These are phyloP conservation scores for Colletotrichum camelliae DNA, from an alignment of 2,329 filamentous ascomycete species.

Conservation along the genomic window DNA sequence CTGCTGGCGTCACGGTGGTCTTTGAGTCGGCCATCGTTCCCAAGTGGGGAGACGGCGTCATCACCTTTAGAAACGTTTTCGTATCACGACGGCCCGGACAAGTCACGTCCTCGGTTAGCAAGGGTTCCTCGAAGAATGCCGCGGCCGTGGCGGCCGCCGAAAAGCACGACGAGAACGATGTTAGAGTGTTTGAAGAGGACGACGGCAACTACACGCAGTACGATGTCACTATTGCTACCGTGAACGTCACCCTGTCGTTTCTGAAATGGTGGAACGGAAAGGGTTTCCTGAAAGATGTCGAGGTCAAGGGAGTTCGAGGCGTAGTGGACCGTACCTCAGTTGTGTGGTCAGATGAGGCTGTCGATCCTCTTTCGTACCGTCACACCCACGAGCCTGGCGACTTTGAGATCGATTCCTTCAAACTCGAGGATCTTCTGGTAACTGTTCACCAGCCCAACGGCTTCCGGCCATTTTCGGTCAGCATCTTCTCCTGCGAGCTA, in stretches of 20 bases:
- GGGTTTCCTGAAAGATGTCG: constrained; percentile 87
- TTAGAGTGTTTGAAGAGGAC: constrained; percentile 63
- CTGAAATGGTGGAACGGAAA: constrained; percentile 99
- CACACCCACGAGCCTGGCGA: constrained; percentile 90
- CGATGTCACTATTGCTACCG: constrained; percentile 90
- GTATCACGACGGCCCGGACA: constrained; percentile 91
- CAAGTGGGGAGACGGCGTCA: constrained; percentile 93
- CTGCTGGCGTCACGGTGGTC: constrained; percentile 89
- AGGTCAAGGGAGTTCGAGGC: constrained; percentile 90
- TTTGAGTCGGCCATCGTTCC: constrained; percentile 98
- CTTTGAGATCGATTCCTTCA: constrained; percentile 97
- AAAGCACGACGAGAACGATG: constrained; percentile 56
- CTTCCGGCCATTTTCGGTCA: constrained; percentile 94
- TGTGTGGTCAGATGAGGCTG: constrained; percentile 67
- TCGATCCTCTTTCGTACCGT: constrained; percentile 86
- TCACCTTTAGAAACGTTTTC: constrained; percentile 96
- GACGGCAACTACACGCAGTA: constrained; percentile 99
- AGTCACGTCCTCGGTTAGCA: constrained; percentile 81
- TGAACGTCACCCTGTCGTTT: constrained; percentile 96
- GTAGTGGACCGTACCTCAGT: constrained; percentile 91
- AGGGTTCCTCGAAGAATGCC: constrained; percentile 85
- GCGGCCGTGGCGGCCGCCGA: constrained; percentile 85
- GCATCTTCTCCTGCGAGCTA: constrained; percentile 94
- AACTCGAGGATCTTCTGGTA: constrained; percentile 89
- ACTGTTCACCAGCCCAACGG: constrained; percentile 89